A percentile compares a stretch with the other conserved stretches of the same genome.
These are phyloP conservation scores for Solanum pimpinellifolium DNA, from an alignment of 257 asterid genomes.

Conservation along the genomic window DNA sequence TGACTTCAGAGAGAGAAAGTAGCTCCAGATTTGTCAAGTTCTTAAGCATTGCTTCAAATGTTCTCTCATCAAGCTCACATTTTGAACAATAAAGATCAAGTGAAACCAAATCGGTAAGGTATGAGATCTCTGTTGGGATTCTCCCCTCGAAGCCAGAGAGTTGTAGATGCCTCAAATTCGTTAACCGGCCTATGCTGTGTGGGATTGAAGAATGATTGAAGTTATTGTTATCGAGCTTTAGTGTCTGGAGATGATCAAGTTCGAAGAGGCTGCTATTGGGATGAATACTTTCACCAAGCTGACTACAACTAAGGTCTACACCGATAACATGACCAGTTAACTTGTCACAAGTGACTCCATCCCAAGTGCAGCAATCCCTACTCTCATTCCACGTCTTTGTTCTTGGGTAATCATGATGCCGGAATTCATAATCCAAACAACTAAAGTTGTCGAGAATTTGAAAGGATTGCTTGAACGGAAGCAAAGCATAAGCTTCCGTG, in stretches of 20 bases:
- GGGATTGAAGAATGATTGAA: accelerated
- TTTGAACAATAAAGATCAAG: accelerated
- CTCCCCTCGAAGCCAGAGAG: accelerated
- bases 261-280: neutral
- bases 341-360: neutral
- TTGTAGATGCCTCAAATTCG: neutral
- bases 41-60: neutral
- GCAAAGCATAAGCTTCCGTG: neutral
- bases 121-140: neutral
- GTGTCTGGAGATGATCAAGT: neutral
- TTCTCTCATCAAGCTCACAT: neutral
- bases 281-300: accelerated
- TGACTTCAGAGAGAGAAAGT: accelerated
- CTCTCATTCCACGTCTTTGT: neutral
- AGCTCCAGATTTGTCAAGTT: neutral
- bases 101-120: neutral
- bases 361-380: neutral
- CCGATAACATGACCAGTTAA: neutral
- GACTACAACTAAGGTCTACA: neutral
- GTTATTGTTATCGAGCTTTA: neutral
- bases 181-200: neutral
- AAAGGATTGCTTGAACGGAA: neutral
- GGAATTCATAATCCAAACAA: too few species aligned
- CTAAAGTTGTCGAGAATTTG: neutral
- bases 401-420: neutral